phyloP scores from a whole-genome alignment of 2,329 filamentous ascomycete genomes.

The Verticillium alfalfae region DNA sequence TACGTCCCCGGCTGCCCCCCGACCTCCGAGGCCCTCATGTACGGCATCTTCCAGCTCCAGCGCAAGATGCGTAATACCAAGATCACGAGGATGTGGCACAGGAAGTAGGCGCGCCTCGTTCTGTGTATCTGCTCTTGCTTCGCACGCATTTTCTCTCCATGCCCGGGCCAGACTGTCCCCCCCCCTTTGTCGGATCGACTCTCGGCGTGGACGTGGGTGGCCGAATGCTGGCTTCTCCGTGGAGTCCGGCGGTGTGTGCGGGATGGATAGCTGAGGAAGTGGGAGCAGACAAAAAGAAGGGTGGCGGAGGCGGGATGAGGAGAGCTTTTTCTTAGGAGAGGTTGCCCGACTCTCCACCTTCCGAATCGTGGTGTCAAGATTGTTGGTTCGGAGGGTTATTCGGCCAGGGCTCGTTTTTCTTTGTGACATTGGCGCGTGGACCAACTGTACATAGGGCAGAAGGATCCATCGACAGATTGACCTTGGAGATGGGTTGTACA shows the following conservation, averaged over 20 bases:
- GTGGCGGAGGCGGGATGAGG: too few relatives aligned
- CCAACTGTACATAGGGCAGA: constrained; percentile 9
- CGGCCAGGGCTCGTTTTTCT: constrained; percentile 5
- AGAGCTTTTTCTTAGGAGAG: too few relatives aligned
- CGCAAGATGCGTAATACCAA: constrained; percentile 64
- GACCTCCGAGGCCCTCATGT: constrained; percentile 57
- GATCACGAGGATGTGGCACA: constrained; percentile 53
- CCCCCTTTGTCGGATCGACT: too few relatives aligned
- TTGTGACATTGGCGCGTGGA: constrained; percentile 7
- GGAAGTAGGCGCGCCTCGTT: constrained; percentile 33
- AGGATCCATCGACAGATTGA: constrained; percentile 8
- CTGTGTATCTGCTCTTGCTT: too few relatives aligned
- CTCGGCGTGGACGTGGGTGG: too few relatives aligned
- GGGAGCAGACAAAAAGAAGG: too few relatives aligned
- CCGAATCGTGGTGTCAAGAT: neutral
- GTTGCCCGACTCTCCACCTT: too few relatives aligned
- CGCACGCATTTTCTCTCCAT: too few relatives aligned
- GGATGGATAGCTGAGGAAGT: too few relatives aligned
- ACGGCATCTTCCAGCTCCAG: constrained; percentile 69
- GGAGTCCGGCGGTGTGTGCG: too few relatives aligned
- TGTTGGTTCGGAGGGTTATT: neutral
- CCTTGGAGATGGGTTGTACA: constrained; percentile 9
- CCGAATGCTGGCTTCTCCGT: too few relatives aligned
- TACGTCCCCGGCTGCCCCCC: constrained; percentile 73
- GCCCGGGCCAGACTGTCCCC: too few relatives aligned